A percentile compares a stretch with the other conserved stretches of the same genome.
phyloP scores from a whole-genome alignment of 495 filamentous ascomycete species.

The Penicillium mononematosum region DNA sequence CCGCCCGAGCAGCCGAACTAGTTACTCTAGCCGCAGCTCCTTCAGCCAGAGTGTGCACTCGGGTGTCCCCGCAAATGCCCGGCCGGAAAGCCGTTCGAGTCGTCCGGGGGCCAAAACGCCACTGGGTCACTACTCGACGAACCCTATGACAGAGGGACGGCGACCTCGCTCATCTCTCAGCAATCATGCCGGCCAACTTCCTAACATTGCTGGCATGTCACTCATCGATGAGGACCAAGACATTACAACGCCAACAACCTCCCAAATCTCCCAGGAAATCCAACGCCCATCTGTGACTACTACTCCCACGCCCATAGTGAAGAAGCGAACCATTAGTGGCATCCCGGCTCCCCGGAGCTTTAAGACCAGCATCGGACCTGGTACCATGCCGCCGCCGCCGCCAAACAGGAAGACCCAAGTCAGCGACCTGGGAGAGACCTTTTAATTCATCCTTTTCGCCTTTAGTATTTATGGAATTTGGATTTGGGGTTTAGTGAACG shows the following conservation, averaged over 20 bases:
- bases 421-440: constrained; percentile 68
- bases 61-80: constrained; percentile 27
- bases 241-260: constrained; percentile 38
- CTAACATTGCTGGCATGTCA: constrained; percentile 39
- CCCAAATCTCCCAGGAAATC: constrained; percentile 26
- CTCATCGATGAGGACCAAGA: constrained; percentile 47
- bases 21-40: constrained; percentile 44
- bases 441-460: constrained; percentile 30
- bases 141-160: constrained; percentile 45
- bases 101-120: constrained; percentile 65
- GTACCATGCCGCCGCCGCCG: constrained; percentile 53
- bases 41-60: constrained; percentile 45
- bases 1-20: constrained; percentile 50
- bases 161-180: constrained; percentile 50
- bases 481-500: constrained; percentile 4
- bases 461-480: neutral
- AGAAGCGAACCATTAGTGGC: constrained; percentile 55
- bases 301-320: constrained; percentile 31
- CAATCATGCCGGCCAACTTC: constrained; percentile 38
- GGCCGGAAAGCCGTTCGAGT: constrained; percentile 70
- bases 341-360: constrained; percentile 53
- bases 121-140: constrained; percentile 48
- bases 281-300: constrained; percentile 40
- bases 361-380: constrained; percentile 48
- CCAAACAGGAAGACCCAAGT: constrained; percentile 50